A percentile compares a stretch with the other conserved stretches of the same genome.
Evolutionary conservation across 306 rosid genomes (phyloP).

Genomic region (Corylus avellana): DNA sequence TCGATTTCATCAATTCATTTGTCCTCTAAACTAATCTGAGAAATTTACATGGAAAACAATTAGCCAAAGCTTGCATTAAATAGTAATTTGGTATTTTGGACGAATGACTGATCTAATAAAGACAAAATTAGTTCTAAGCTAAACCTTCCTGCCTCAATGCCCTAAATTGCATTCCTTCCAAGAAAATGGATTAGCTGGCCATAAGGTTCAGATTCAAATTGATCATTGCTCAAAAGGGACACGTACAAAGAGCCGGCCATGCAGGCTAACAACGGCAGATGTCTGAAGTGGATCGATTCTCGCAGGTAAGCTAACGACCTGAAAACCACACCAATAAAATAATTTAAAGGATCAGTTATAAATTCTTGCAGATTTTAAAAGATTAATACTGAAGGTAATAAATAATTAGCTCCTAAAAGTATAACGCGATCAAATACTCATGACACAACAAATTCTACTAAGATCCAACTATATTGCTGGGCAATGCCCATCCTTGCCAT

Average conservation of each 20-base stretch:
- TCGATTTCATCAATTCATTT: conserved; percentile 3
- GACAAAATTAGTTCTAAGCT: conserved; percentile 26
- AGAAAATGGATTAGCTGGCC: conserved; percentile 18
- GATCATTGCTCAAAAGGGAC: conserved; percentile 74
- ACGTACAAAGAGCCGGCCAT: conserved; percentile 72
- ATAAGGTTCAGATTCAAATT: conserved; percentile 31
- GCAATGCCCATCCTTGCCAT: conserved; percentile 3
- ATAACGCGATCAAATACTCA: not conserved
- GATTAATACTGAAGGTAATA: not conserved
- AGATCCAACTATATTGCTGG: not conserved
- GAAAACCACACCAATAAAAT: conserved; percentile 27
- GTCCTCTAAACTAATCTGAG: not conserved
- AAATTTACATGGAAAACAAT: not conserved
- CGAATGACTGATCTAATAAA: conserved; percentile 19
- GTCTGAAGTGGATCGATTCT: conserved; percentile 81
- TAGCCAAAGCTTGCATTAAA: conserved; percentile 16
- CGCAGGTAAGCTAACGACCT: conserved; percentile 77
- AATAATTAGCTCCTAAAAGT: not conserved
- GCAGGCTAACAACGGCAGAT: conserved; percentile 80
- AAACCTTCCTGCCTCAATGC: conserved; percentile 24
- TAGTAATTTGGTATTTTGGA: conserved; percentile 14
- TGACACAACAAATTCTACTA: not conserved
- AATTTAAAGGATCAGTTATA: not conserved
- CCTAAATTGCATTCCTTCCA: conserved; percentile 19
- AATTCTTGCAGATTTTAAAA: not conserved